These are phyloP conservation scores for Oidiodendron maius DNA, from an alignment of 495 filamentous ascomycete genomes.

Conservation along the genomic window DNA sequence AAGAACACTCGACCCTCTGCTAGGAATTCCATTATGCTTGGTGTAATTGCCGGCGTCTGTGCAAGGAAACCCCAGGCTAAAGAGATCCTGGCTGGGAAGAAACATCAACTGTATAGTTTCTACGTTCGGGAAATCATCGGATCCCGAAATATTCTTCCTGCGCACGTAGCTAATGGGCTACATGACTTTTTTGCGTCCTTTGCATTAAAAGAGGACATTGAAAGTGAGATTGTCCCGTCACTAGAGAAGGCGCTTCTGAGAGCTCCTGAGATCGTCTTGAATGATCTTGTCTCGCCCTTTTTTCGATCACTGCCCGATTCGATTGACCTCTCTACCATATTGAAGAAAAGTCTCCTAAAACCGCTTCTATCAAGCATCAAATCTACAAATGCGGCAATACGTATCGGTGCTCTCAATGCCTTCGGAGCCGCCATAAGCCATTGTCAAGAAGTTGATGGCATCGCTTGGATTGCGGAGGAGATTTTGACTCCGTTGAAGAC, in stretches of 20 bases:
- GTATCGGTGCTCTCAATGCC: constrained; percentile 65
- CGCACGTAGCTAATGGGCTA: constrained; percentile 66
- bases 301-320: constrained; percentile 58
- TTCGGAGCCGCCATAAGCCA: constrained; percentile 59
- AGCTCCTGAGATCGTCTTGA: constrained; percentile 83
- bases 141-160: constrained; percentile 64
- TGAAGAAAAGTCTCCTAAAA: constrained; percentile 68
- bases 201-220: constrained; percentile 67
- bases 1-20: constrained; percentile 55
- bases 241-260: constrained; percentile 84
- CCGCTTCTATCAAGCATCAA: constrained; percentile 83
- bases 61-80: constrained; percentile 56
- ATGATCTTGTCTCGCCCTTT: constrained; percentile 65
- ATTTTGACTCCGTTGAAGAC: constrained; percentile 70
- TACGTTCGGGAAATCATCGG: constrained; percentile 81
- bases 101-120: constrained; percentile 68
- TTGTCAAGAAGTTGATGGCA: constrained; percentile 46
- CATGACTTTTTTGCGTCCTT: constrained; percentile 80
- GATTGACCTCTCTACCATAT: constrained; percentile 70
- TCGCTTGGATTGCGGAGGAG: constrained; percentile 67
- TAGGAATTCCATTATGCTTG: constrained; percentile 71
- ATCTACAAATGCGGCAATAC: constrained; percentile 73
- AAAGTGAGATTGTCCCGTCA: constrained; percentile 67
- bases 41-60: constrained; percentile 80
- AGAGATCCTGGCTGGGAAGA: constrained; percentile 53